Conservation (phyloP, 768 basidiomycete genomes). For the Agaricus blazei region DNA sequence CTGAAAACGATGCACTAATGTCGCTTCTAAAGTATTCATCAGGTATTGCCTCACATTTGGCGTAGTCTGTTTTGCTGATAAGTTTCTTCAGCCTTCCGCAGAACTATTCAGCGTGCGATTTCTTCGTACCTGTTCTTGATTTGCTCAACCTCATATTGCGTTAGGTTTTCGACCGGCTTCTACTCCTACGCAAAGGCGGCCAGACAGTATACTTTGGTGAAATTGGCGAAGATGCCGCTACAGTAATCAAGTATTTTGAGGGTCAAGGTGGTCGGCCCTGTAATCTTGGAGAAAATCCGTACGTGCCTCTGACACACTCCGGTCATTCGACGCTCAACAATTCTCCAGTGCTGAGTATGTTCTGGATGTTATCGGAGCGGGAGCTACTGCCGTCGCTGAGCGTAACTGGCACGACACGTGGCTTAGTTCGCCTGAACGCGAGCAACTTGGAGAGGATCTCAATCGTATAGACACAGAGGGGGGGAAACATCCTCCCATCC, state of each 20-base stretch:
- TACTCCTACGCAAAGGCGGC: constrained; percentile 77
- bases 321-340: constrained; percentile 14
- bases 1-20: not conserved
- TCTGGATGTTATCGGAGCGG: constrained; percentile 71
- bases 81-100: constrained; percentile 59
- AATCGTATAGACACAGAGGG: constrained; percentile 48
- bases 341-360: constrained; percentile 53
- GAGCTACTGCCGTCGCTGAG: constrained; percentile 48
- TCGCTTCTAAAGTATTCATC: constrained; percentile 34
- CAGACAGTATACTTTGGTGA: constrained; percentile 73
- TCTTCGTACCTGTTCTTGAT: not conserved
- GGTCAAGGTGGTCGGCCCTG: constrained; percentile 62
- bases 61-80: not conserved
- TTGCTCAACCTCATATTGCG: not conserved
- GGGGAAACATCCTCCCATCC: constrained; percentile 32
- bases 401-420: constrained; percentile 55
- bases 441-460: constrained; percentile 31
- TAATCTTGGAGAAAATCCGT: constrained; percentile 69
- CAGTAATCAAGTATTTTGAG: constrained; percentile 76
- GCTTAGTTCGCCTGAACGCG: constrained; percentile 32
- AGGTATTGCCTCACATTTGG: constrained; percentile 16
- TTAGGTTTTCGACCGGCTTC: constrained; percentile 70
- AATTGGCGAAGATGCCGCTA: constrained; percentile 54
- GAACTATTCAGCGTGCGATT: constrained; percentile 64
- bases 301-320: constrained; percentile 12